Percentiles rank a stretch among this genome's conserved stretches.
These are phyloP conservation scores for Sporobolomyces phaffii DNA, from an alignment of 768 basidiomycete species.

Conservation along the genomic window DNA sequence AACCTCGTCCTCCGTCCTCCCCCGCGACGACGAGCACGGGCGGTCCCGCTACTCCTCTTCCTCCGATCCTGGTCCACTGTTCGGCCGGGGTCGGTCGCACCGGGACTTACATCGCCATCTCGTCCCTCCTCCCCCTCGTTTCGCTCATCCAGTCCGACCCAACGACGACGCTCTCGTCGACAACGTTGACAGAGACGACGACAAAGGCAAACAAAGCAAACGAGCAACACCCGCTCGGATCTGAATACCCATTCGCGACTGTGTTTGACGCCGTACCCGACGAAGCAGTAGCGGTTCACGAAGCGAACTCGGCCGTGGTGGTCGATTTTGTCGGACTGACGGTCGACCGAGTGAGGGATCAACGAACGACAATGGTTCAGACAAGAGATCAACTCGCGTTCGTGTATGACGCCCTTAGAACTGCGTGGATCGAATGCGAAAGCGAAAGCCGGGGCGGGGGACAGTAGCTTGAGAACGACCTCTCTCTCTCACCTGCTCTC, in stretches of 20 bases:
- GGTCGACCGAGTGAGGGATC: conserved; percentile 39
- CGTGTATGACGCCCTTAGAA: conserved; percentile 19
- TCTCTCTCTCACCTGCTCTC: too few species aligned
- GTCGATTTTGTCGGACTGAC: conserved; percentile 35
- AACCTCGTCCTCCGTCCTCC: too few species aligned
- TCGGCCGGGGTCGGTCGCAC: conserved; percentile 84
- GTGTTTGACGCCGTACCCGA: too few species aligned
- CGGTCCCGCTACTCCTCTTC: background rate
- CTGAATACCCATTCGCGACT: too few species aligned
- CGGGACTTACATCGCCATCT: conserved; percentile 74
- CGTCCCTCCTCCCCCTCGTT: conserved; percentile 62
- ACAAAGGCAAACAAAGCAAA: too few species aligned
- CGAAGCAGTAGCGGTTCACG: too few species aligned
- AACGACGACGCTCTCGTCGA: too few species aligned
- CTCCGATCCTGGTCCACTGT: conserved; percentile 62
- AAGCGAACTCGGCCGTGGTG: too few species aligned
- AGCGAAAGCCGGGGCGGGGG: too few species aligned
- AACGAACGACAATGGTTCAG: conserved; percentile 40
- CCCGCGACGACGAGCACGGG: background rate
- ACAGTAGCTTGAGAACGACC: too few species aligned
- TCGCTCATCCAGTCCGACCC: background rate
- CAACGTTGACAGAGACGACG: too few species aligned
- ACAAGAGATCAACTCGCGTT: conserved; percentile 32
- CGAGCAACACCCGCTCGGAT: conserved; percentile 1
- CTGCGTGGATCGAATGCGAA: conserved; percentile 17